Conservation (phyloP, 2,329 filamentous ascomycete genomes). For the Fusarium lateritium region DNA sequence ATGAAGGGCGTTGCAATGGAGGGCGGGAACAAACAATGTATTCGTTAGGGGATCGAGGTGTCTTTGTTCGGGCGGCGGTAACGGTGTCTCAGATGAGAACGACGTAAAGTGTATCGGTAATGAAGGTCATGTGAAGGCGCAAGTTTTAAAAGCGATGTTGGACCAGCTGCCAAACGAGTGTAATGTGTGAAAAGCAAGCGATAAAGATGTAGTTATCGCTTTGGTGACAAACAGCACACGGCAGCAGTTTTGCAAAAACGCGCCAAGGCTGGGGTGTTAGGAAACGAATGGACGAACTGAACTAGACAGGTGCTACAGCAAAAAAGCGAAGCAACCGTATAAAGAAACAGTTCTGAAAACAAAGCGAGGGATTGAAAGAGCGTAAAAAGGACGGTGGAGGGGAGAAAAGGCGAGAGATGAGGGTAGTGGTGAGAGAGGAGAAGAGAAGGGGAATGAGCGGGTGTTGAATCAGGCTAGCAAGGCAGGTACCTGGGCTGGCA, state of each 20-base stretch:
- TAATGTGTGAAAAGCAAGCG: constrained; percentile 29
- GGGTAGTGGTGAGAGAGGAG: constrained; percentile 38
- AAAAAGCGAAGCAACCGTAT: constrained; percentile 41
- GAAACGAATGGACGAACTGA: constrained; percentile 52
- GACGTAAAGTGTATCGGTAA: constrained; percentile 16
- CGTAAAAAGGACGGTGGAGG: constrained; percentile 29
- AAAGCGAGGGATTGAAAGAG: constrained; percentile 28
- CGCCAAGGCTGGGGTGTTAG: constrained; percentile 30
- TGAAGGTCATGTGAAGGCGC: constrained; percentile 23
- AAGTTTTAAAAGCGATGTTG: constrained; percentile 39
- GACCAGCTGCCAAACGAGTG: constrained; percentile 48
- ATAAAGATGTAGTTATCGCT: constrained; percentile 27
- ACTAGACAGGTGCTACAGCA: constrained; percentile 38
- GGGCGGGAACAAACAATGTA: constrained; percentile 49
- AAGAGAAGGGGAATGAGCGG: constrained; percentile 29
- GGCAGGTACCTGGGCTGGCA: constrained; percentile 11
- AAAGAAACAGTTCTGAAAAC: constrained; percentile 42
- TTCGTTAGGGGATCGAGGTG: constrained; percentile 42
- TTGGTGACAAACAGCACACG: constrained; percentile 21
- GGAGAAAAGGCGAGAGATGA: constrained; percentile 24
- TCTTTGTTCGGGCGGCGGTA: constrained; percentile 41
- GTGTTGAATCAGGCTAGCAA: constrained; percentile 13
- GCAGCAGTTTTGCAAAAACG: constrained; percentile 45
- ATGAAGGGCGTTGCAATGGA: constrained; percentile 46
- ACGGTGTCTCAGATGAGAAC: constrained; percentile 47